These are phyloP conservation scores for Saxophila tyrrhenica DNA, from an alignment of 495 filamentous ascomycete genomes.

Conservation along the genomic window DNA sequence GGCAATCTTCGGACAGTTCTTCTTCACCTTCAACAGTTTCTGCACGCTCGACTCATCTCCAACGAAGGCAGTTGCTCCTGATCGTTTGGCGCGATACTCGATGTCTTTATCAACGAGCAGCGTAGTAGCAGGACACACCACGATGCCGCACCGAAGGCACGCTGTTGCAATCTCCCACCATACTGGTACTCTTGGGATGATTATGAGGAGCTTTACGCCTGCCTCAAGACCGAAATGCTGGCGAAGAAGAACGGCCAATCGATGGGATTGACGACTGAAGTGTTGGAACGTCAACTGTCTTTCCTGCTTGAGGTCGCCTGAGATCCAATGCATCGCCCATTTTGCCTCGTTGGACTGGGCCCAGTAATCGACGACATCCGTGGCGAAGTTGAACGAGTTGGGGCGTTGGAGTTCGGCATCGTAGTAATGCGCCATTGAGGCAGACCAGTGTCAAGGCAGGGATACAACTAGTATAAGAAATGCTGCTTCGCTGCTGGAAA, in stretches of 20 bases:
- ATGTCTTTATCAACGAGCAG: slow-evolving; percentile 19
- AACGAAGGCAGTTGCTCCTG: slow-evolving; percentile 13
- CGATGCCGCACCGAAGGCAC: slow-evolving; percentile 9
- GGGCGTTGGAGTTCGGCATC: slow-evolving; percentile 6
- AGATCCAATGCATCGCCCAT: slow-evolving; percentile 16
- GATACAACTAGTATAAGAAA: neutral
- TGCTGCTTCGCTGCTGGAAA: too few relatives aligned
- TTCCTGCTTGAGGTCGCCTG: neutral
- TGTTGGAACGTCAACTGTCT: slow-evolving; percentile 12
- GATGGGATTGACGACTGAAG: slow-evolving; percentile 16
- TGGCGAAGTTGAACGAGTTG: slow-evolving; percentile 17
- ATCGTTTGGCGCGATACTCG: slow-evolving; percentile 13
- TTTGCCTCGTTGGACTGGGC: slow-evolving; percentile 5
- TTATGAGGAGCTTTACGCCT: slow-evolving; percentile 14
- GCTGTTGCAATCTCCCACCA: slow-evolving; percentile 21
- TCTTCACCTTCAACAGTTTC: slow-evolving; percentile 9
- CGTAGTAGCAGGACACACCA: slow-evolving; percentile 18
- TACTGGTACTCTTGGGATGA: slow-evolving; percentile 14
- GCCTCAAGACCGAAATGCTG: slow-evolving; percentile 1
- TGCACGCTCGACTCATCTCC: slow-evolving; percentile 10
- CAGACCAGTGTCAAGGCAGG: neutral
- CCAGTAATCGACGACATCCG: slow-evolving; percentile 20
- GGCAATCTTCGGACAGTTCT: slow-evolving; percentile 12
- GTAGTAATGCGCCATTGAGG: slow-evolving; percentile 15
- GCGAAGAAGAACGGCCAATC: slow-evolving; percentile 9